Evolutionary conservation across 495 filamentous ascomycete genomes (phyloP), one percentile per base, ranked within the genome.

Genomic region (Daldinia decipiens): DNA sequence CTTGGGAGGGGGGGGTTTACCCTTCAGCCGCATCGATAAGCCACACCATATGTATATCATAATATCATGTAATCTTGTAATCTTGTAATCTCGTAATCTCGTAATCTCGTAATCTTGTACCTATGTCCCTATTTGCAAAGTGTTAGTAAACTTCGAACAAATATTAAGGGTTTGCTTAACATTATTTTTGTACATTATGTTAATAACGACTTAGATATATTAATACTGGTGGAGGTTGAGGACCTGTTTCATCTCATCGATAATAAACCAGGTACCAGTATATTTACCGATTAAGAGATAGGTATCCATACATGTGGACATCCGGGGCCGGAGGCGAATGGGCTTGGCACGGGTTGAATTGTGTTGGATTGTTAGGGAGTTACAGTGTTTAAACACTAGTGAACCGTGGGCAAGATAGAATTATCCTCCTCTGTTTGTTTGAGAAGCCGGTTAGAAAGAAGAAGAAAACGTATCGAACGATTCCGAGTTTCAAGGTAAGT

Each of bases 1-100:
- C n/a, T n/a, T n/a, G n/a, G n/a, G n/a, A n/a, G n/a, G n/a, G n/a
- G n/a, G n/a, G n/a, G n/a, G n/a, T n/a, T n/a, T 1, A 60, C 59
- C 65, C 65, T 59, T 70, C 72, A 69, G 70, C 76, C 68, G 66
- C 70, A 67, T 67, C 19, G 59, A 62, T 58, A 71, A 53, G 65
- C 62, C 54, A 71, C 63, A 71, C 38, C 36, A 60, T 24, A 24
- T 24, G 21, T 24, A 24, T 24, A 24, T 24, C 21, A 24, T 24
- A 24, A 24, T 24, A 24, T 24, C 21, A 1, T 24, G 21, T 24
- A 24, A 24, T 24, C 21, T 24, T 2, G 21, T 24, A 24, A 24
- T 24, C 21, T 24, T 2, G 21, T 24, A 24, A 24, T 24, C 21
- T 24, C 2, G 21, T 24, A 24, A 24, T 24, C 21, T 24, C 21